phyloP scores from a whole-genome alignment of 140 eudicot species.

The Flaveria floridana region DNA sequence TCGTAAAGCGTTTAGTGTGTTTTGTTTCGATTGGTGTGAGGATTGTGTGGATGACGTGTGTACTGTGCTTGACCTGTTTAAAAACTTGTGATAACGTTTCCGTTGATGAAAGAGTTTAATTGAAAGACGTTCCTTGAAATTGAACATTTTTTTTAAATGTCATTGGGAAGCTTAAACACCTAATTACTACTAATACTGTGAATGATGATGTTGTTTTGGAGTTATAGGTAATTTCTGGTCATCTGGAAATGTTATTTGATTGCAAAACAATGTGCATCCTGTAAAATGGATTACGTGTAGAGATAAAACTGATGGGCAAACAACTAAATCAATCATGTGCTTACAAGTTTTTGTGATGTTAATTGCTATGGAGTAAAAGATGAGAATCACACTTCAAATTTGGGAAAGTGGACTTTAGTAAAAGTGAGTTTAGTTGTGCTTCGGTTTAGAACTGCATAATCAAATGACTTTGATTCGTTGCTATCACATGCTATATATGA shows the following conservation, averaged over 20 bases:
- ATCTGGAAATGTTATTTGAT: neutral
- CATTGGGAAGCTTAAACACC: neutral
- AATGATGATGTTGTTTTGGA: neutral
- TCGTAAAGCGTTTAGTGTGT: neutral
- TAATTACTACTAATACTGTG: neutral
- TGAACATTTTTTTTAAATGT: neutral
- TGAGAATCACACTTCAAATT: neutral
- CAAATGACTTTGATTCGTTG: neutral
- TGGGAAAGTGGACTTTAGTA: neutral
- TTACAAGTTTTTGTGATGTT: too few species aligned
- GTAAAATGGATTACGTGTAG: neutral
- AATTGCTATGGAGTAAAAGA: too few species aligned
- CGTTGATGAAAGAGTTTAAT: too few species aligned
- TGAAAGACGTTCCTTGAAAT: too few species aligned
- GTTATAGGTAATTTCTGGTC: neutral
- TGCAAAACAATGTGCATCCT: neutral
- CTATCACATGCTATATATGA: neutral
- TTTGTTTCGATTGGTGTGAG: neutral
- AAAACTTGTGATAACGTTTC: neutral
- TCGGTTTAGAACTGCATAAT: neutral
- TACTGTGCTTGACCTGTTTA: neutral
- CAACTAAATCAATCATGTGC: neutral
- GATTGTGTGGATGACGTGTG: neutral
- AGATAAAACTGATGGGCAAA: neutral
- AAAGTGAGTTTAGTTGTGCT: neutral